Evolutionary conservation across 768 basidiomycete species (phyloP), one percentile per base, ranked within the genome.

Genomic region (Suillus tomentosus): DNA sequence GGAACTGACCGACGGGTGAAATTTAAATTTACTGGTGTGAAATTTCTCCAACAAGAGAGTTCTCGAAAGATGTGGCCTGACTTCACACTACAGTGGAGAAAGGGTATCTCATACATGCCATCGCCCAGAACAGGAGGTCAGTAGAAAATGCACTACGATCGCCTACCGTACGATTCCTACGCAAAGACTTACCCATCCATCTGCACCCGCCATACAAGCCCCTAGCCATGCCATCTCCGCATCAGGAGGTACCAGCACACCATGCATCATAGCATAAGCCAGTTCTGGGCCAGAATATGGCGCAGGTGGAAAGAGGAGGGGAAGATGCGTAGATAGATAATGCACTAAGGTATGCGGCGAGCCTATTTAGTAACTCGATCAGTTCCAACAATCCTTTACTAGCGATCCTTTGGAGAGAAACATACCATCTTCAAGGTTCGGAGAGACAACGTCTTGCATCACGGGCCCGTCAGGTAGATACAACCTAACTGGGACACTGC

Each of bases 191-290:
- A 96, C 82, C 95, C 95, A 99, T 6, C 97, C 97, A 71, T 99
- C 97, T 14, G 95, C 94, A 9, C 95, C 95, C 14, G 90, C 87
- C 77, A 98, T 79, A 70, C 94, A 95, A 22, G 92, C 89, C 11
- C 94, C 91, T n/a, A 99, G 75, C 96, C 96, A 97, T 5, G 90
- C 94, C 77, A 98, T 82, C 72, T 99, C 96, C 7, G 94, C 84
- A 37, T 97, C 95, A 9, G 86, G 81, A 1, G 96, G 97, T 2
- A 90, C 77, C 3, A 84, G 76, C 22, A 98, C 87, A 14, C 97
- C 96, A 73, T 98, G 96, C 14, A 96, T 80, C 55, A 97, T 76
- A 0, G 90, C 85, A 69, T 87, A 90, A 14, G 93, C 95, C 42
- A 91, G 81, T 60, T 88, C 83, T 11, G 78, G 72, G 17, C 76